These are phyloP conservation scores for Dorcoceras hygrometricum DNA, from an alignment of 257 asterid genomes.

Conservation along the genomic window DNA sequence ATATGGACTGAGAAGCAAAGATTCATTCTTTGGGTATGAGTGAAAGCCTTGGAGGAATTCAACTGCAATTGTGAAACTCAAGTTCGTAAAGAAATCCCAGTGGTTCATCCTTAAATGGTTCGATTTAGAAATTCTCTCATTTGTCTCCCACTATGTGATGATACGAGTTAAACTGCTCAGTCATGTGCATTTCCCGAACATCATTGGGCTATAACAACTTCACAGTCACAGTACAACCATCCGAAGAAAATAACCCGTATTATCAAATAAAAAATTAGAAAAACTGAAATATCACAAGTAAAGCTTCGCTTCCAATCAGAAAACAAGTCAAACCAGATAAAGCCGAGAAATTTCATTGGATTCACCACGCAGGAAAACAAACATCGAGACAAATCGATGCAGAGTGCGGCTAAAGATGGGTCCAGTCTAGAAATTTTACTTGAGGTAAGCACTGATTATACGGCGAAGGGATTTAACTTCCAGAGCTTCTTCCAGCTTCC, in stretches of 20 bases:
- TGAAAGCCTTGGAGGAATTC: no score
- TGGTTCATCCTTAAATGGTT: slow-evolving; percentile 4
- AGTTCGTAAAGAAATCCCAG: no score
- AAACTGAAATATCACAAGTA: background rate
- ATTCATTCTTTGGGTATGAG: background rate
- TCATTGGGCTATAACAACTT: background rate
- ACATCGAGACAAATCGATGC: background rate
- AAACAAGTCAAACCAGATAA: slow-evolving; percentile 1
- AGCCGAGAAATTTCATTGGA: background rate
- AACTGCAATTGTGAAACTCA: no score
- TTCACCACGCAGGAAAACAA: background rate
- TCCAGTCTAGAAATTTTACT: slow-evolving; percentile 40
- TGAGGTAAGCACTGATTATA: slow-evolving; percentile 93
- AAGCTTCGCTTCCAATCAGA: background rate
- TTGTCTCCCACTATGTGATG: background rate
- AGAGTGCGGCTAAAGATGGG: background rate
- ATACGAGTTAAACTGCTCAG: background rate
- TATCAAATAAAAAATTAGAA: background rate
- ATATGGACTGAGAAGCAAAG: background rate
- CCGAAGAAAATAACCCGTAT: slow-evolving; percentile 11
- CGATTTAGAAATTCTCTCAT: slow-evolving; percentile 3
- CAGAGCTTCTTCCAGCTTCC: slow-evolving; percentile 76
- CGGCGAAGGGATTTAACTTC: slow-evolving; percentile 94
- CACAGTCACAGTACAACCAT: background rate
- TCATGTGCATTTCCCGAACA: background rate